Conservation (phyloP, 805 yeast species). For the Starmerella apicola region DNA sequence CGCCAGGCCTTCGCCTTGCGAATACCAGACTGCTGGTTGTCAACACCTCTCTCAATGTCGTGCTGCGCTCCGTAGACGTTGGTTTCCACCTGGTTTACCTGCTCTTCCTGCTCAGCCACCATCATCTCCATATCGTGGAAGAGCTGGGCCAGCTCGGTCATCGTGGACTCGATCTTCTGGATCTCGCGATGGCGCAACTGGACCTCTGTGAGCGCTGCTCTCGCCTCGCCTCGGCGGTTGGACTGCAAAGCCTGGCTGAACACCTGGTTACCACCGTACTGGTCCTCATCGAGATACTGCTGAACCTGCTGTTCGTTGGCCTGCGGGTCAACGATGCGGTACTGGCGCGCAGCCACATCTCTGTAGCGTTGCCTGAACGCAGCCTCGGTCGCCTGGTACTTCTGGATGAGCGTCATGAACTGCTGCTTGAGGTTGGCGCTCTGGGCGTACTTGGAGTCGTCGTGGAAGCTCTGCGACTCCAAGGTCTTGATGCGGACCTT, state of each 20-base stretch:
- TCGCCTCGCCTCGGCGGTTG: constrained; percentile 53
- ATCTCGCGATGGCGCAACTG: constrained; percentile 92
- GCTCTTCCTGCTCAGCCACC: constrained; percentile 89
- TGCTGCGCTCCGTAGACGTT: constrained; percentile 73
- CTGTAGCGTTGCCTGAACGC: constrained; percentile 72
- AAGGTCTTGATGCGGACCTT: constrained; percentile 64
- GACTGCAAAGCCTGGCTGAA: constrained; percentile 67
- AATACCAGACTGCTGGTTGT: constrained; percentile 84
- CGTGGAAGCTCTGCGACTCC: constrained; percentile 42
- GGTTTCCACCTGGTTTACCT: constrained; percentile 68
- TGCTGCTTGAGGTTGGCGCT: constrained; percentile 78
- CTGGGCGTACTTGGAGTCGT: constrained; percentile 72
- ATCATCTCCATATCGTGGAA: constrained; percentile 93
- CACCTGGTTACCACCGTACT: constrained; percentile 67
- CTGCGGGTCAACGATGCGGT: constrained; percentile 47
- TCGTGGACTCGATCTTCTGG: constrained; percentile 83
- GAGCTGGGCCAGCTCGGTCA: constrained; percentile 88
- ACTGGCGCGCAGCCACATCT: constrained; percentile 85
- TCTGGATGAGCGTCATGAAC: constrained; percentile 76
- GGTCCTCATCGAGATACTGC: constrained; percentile 71
- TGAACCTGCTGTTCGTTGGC: constrained; percentile 65
- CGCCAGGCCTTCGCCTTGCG: constrained; percentile 78
- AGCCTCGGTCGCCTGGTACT: constrained; percentile 74
- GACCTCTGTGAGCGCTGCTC: constrained; percentile 88
- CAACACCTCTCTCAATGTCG: constrained; percentile 87